Evolutionary conservation across 441 rosid genomes (phyloP), one percentile per base, ranked within the genome.

Genomic region (Euphorbia schlechtendalii): DNA sequence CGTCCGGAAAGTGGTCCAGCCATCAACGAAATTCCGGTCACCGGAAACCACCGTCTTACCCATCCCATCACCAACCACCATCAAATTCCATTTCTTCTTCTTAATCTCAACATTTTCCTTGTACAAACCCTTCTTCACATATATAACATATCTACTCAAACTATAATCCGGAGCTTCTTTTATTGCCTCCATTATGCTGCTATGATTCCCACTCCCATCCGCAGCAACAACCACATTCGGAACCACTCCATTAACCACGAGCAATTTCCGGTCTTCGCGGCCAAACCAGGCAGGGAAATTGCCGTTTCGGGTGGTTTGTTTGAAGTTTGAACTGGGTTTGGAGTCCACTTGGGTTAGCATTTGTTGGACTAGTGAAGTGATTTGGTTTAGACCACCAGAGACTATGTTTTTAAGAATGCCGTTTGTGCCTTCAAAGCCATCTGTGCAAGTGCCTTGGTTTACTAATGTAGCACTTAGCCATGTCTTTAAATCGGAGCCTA

Each of bases 31-130:
- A 53, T 43, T 90, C 61, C 97, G 80, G 21, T 83, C 79, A 48
- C 95, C 95, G 8, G 98, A 79, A 8, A 93, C 82, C 10, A 93
- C 58, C 0, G 97, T 90, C 1, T 56, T 71, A 30, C 77, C 74
- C 56, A 93, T 85, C 2, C 98, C 98, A 43, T 93, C 98, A 30
- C 98, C 98, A 30, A 88, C 57, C 85, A 93, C 86, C 81, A 90
- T 83, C 25, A 93, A 46, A 73, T 86, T 93, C 97, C 97, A 90
- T 76, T 90, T 93, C 82, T 90, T 88, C 84, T 86, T 93, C 84
- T 90, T 90, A 77, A 93, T 84, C 68, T 93, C 97, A 41, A 90
- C 97, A 45, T 88, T 70, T 57, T 93, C 98, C 28, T 76, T 69
- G 48, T 93, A 90, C 9, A 86, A 58, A 20, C 98, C 98, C 32